Base-by-base conservation (phyloP, 106 monocot species). In the Posidonia australis region DNA sequence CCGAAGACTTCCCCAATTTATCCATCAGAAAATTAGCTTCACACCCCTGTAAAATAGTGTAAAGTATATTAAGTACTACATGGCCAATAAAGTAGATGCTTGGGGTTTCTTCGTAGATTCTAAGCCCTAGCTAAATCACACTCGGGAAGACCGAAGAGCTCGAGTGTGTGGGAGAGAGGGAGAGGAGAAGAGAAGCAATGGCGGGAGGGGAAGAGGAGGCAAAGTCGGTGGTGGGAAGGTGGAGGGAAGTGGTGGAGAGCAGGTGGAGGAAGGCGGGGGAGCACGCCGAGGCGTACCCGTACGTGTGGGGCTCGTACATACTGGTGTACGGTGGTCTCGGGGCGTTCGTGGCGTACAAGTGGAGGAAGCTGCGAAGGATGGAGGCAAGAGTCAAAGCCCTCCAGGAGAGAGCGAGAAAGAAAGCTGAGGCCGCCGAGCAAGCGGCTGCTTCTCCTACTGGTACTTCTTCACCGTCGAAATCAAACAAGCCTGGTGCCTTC, bases 251-350 rank as follows among this genome's bases (percentile, higher is more conserved):
- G 61, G 43, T 77, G 48, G 75, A 72, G 76, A 68, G 72, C 9
- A 58, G 80, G 57, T 96, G 78, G 76, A 70, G 63, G 60, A 80
- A 60, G 78, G 82, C 71, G n/a, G 78, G 70, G 60, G 90, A 84
- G 74, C 87, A 90, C 75, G 87, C 96, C 22, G 90, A 90, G 80
- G 82, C 86, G 65, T 96, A 90, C 59, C 96, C 96, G 4, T 90
- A 96, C 70, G 87, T 96, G 1, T 96, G 96, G 96, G 82, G 59
- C 0, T 96, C 90, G 17, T 96, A 96, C 76, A 81, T 87, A 51
- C 31, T 96, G 26, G 96, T 96, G 29, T 96, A 96, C 70, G 84
- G 90, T 17, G 80, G 90, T 19, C 77, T 90, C 44, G 79, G 84
- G 19, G 76, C 60, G 0, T 87, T 77, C 74, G 46, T 84, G 18